phyloP scores from a whole-genome alignment of 1,284 basidiomycete species.

The Gymnopus androsaceus region DNA sequence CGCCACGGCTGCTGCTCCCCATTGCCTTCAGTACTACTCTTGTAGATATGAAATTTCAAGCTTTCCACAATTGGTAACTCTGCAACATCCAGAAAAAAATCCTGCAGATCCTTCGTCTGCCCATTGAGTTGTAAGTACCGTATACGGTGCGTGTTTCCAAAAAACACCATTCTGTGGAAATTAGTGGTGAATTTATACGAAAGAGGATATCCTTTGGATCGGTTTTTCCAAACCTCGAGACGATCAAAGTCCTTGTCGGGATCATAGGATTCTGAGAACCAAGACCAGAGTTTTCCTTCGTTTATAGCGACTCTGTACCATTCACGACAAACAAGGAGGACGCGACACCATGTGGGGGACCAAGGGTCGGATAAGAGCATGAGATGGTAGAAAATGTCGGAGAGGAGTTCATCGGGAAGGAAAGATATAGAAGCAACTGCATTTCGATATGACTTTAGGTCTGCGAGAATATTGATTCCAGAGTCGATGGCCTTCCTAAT shows the following conservation, averaged over 20 bases:
- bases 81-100: background rate
- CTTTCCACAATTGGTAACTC: background rate
- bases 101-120: background rate
- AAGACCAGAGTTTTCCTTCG: conserved; percentile 10
- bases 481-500: conserved; percentile 17
- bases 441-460: conserved; percentile 9
- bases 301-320: conserved; percentile 3
- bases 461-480: conserved; percentile 11
- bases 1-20: background rate
- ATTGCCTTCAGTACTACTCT: no score
- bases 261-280: background rate
- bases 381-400: conserved; percentile 6
- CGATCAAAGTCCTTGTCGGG: background rate
- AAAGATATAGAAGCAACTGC: conserved; percentile 7
- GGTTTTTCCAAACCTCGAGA: background rate
- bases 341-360: background rate
- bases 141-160: background rate
- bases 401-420: conserved; percentile 10
- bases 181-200: background rate
- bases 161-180: background rate
- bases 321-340: conserved; percentile 9
- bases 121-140: background rate
- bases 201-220: conserved; percentile 7
- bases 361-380: conserved; percentile 3
- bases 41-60: background rate